Evolutionary conservation across 768 basidiomycete species (phyloP).

Genomic region (Mycena rebaudengoi): DNA sequence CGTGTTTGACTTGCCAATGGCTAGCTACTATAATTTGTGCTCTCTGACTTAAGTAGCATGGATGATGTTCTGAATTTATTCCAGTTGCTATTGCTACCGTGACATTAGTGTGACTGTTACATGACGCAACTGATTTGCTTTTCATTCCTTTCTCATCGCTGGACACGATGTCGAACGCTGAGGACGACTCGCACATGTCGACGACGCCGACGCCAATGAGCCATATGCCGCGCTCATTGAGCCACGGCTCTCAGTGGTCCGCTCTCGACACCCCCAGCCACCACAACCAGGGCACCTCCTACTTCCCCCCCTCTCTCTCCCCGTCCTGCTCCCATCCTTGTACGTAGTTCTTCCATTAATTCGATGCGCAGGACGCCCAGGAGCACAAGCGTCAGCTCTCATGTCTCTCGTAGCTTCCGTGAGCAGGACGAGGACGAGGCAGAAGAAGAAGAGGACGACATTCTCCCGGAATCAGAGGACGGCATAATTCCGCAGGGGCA

Average conservation of each 20-base stretch:
- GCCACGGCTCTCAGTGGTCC: slow-evolving; percentile 68
- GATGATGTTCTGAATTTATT: no score
- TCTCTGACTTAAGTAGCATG: no score
- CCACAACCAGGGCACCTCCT: slow-evolving; percentile 76
- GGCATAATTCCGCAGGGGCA: slow-evolving; percentile 29
- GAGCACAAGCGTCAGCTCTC: slow-evolving; percentile 71
- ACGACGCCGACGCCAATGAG: slow-evolving; percentile 56
- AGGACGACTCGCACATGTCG: slow-evolving; percentile 44
- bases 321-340: slow-evolving; percentile 54
- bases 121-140: no score
- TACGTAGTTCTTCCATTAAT: slow-evolving; percentile 61
- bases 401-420: slow-evolving; percentile 54
- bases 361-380: slow-evolving; percentile 59
- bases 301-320: slow-evolving; percentile 59
- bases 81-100: no score
- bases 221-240: slow-evolving; percentile 52
- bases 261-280: slow-evolving; percentile 65
- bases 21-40: no score
- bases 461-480: slow-evolving; percentile 30
- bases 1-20: no score
- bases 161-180: slow-evolving; percentile 34
- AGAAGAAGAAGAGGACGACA: slow-evolving; percentile 45
- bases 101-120: no score
- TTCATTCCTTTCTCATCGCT: slow-evolving; percentile 1
- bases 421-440: slow-evolving; percentile 51